Evolutionary conservation across 2,329 filamentous ascomycete genomes (phyloP).

Genomic region (Hypoxylon sp.): DNA sequence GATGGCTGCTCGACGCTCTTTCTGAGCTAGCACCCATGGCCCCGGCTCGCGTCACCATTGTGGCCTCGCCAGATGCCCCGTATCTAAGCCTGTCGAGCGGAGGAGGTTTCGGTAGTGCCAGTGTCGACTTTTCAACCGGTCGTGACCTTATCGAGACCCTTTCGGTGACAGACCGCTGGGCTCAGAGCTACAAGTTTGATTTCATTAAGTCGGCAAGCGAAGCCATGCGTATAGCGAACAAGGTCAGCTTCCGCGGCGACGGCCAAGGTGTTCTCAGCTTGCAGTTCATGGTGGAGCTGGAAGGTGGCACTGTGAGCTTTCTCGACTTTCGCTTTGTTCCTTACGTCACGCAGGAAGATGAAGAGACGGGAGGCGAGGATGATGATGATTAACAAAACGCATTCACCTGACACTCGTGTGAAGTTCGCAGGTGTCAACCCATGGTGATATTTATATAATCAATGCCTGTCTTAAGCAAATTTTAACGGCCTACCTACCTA

Average conservation of each 20-base stretch:
- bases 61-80: conserved; percentile 71
- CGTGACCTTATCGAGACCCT: conserved; percentile 81
- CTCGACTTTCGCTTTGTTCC: conserved; percentile 87
- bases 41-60: conserved; percentile 78
- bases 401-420: background rate
- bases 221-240: conserved; percentile 93
- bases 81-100: conserved; percentile 79
- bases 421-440: background rate
- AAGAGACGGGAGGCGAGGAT: conserved; percentile 59
- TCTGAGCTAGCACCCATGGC: conserved; percentile 76
- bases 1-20: conserved; percentile 77
- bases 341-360: conserved; percentile 71
- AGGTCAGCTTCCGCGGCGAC: conserved; percentile 91
- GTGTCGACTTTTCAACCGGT: conserved; percentile 74
- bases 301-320: conserved; percentile 76
- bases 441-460: background rate
- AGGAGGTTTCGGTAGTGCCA: conserved; percentile 70
- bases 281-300: conserved; percentile 95
- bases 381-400: conserved; percentile 49
- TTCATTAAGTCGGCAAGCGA: conserved; percentile 86
- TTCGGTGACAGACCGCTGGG: conserved; percentile 68
- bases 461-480: background rate
- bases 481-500: background rate
- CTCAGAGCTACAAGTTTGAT: conserved; percentile 86
- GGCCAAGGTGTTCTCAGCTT: conserved; percentile 89